Conservation (phyloP, 140 eudicot genomes). For the Ambrosia hybrid region DNA sequence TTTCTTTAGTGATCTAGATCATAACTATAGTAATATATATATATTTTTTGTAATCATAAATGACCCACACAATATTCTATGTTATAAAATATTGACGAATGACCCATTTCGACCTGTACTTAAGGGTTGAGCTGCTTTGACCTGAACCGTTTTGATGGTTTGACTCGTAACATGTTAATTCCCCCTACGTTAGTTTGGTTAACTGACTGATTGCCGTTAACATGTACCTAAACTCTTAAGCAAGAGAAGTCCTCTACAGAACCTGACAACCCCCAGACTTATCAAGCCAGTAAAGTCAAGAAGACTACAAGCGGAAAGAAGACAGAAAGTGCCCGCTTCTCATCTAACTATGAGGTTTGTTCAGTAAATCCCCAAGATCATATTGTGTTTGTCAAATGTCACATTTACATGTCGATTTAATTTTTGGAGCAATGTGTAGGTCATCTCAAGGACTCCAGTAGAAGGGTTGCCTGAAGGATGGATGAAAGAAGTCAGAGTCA, state of each 20-base stretch:
- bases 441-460: conserved; percentile 35
- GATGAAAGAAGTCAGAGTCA: conserved; percentile 53
- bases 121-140: neutral
- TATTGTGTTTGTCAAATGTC: neutral
- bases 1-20: neutral
- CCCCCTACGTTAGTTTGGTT: neutral
- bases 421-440: conserved; percentile 37
- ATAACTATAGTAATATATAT: neutral
- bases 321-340: conserved; percentile 26
- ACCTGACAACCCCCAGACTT: conserved; percentile 12
- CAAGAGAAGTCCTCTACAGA: conserved; percentile 24
- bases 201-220: conserved; percentile 13
- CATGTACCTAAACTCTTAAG: conserved; percentile 20
- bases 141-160: neutral
- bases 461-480: conserved; percentile 68
- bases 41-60: neutral
- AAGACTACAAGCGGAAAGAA: conserved; percentile 22
- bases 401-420: conserved; percentile 6
- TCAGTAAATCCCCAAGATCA: conserved; percentile 14
- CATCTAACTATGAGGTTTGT: conserved; percentile 41
- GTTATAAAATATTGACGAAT: neutral
- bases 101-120: neutral
- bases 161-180: neutral
- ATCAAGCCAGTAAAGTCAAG: conserved; percentile 4
- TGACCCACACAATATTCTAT: neutral